These are phyloP conservation scores for Jackrogersella multiformis DNA, from an alignment of 495 filamentous ascomycete genomes.

Conservation along the genomic window DNA sequence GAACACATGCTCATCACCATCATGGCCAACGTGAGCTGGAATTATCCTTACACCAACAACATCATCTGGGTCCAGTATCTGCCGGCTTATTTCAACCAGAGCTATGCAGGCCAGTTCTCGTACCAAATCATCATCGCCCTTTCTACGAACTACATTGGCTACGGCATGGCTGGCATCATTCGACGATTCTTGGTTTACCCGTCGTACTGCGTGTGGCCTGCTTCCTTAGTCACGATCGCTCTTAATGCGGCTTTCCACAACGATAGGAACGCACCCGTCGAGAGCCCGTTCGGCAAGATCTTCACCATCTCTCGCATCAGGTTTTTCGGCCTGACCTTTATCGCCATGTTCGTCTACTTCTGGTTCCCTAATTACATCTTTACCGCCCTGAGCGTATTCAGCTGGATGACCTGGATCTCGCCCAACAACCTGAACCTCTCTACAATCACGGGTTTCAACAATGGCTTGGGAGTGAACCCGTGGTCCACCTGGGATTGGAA, in stretches of 20 bases:
- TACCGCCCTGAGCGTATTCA: conserved; percentile 49
- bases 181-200: conserved; percentile 66
- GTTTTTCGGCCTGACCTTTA: conserved; percentile 49
- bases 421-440: conserved; percentile 48
- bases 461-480: conserved; percentile 53
- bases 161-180: conserved; percentile 62
- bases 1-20: conserved; percentile 64
- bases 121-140: conserved; percentile 58
- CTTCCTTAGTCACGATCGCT: conserved; percentile 55
- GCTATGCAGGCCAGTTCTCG: conserved; percentile 47
- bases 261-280: conserved; percentile 40
- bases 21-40: conserved; percentile 53
- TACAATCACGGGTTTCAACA: conserved; percentile 45
- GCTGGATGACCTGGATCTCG: conserved; percentile 57
- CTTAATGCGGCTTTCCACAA: conserved; percentile 57
- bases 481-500: conserved; percentile 58
- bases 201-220: conserved; percentile 55
- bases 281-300: conserved; percentile 48
- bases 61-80: conserved; percentile 58
- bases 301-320: conserved; percentile 49
- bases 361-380: conserved; percentile 59
- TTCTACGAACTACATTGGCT: conserved; percentile 61
- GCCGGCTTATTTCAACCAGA: conserved; percentile 54
- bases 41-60: conserved; percentile 52
- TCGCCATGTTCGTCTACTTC: conserved; percentile 54